Base-by-base conservation (phyloP, 176 grass and related monocot genomes). In the Leersia perrieri region DNA sequence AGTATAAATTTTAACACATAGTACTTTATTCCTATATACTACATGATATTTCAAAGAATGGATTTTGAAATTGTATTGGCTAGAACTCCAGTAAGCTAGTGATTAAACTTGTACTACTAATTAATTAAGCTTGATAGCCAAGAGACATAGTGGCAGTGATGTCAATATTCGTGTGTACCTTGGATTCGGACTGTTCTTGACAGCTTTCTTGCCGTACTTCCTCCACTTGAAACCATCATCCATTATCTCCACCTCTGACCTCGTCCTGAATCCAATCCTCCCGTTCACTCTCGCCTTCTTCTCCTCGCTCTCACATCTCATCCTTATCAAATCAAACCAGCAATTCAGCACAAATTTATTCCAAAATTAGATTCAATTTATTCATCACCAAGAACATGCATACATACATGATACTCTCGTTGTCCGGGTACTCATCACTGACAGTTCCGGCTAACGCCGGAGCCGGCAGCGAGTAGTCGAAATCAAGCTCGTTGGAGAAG, bases 151-250 rank as follows among this genome's bases (percentile, higher is more conserved):
- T 3, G 9, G 22, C 9, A 11, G n/a, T 58, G n/a, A 58, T n/a
- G 2, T 58, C 53, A 58, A n/a, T 27, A 26, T 66, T 3, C 42
- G 2, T 27, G n/a, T n/a, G 23, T 90, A 92, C 93, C 93, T 97
- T 35, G 92, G 96, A 76, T 98, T 98, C 45, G 90, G 88, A 84
- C 90, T 98, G 74, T 91, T 90, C 80, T 98, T 98, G 18, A 98
- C 92, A 7, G 84, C 84, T 38, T 98, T 98, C 76, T 98, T 98
- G 12, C 96, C 96, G 18, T 98, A 98, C 63, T 98, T 95, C 80
- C 96, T 87, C 96, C 96, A 98, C 68, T 98, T 98, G 77, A 93
- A 98, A 11, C 96, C 96, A 31, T 98, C 92, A 47, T 98, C 90
- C 74, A 98, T 30, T 20, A 95, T 89, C 72, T 98, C 96, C 51